phyloP scores from a whole-genome alignment of 768 basidiomycete genomes.

The Pleurotus tuber-regium region DNA sequence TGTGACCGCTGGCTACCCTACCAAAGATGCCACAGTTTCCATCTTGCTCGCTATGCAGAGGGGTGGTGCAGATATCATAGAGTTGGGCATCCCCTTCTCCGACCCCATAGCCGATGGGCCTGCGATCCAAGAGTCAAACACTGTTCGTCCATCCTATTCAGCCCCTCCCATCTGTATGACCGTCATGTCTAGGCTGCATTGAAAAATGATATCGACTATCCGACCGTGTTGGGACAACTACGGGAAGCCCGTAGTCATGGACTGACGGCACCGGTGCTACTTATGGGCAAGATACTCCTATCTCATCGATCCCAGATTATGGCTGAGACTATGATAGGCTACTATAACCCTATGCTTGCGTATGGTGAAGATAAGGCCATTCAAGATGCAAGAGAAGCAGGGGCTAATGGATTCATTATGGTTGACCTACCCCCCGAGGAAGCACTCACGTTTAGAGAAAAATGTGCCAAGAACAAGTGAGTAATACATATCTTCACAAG shows the following conservation, averaged over 20 bases:
- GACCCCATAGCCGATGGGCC: conserved; percentile 97
- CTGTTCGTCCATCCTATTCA: conserved; percentile 49
- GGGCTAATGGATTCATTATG: conserved; percentile 96
- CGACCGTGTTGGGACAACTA: conserved; percentile 69
- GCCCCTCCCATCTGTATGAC: conserved; percentile 13
- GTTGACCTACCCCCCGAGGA: conserved; percentile 98
- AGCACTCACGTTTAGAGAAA: conserved; percentile 84
- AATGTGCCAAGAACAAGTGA: conserved; percentile 79
- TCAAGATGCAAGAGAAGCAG: conserved; percentile 82
- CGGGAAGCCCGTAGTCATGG: conserved; percentile 80
- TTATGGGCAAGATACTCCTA: conserved; percentile 73
- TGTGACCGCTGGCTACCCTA: conserved; percentile 93
- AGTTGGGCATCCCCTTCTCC: conserved; percentile 93
- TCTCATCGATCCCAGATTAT: neutral
- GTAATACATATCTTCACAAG: conserved; percentile 25
- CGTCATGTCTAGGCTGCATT: conserved; percentile 67
- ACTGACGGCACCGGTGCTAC: conserved; percentile 80
- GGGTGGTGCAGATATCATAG: conserved; percentile 93
- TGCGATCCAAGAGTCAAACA: conserved; percentile 89
- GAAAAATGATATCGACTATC: conserved; percentile 75
- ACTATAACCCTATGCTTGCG: conserved; percentile 94
- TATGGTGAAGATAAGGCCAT: conserved; percentile 96
- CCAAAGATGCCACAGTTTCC: conserved; percentile 74
- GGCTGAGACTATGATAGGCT: conserved; percentile 52
- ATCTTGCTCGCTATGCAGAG: conserved; percentile 89